Evolutionary conservation across 352 stramenopile species (phyloP), one percentile per base, ranked within the genome.

Genomic region (Pythium utonaiense): DNA sequence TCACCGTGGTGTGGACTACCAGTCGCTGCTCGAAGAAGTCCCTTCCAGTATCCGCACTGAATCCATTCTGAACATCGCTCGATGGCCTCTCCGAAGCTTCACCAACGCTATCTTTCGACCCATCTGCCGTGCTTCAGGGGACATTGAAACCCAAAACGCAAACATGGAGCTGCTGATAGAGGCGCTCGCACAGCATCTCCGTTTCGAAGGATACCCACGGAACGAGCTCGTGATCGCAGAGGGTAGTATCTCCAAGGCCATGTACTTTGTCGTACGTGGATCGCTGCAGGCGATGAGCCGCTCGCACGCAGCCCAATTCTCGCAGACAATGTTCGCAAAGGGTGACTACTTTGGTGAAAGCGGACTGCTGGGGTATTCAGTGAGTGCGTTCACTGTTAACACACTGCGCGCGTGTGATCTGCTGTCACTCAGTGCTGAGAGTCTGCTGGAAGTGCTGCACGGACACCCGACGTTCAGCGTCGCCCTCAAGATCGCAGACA

Each of bases 221-320:
- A 74, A 67, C 16, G 80, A 91, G 40, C 72, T 74, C 12, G 78
- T 88, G 14, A 21, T 91, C 3, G 73, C 86, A 0, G 78, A 91
- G 73, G 80, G 77, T 2, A 85, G 66, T 38, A 83, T 91, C 28
- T 70, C 77, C 27, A 85, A 80, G 34, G 62, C 69, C 27, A 88
- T 91, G 80, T 88, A 83, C 42, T 86, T 91, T 40, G 77, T 91
- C n/a, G 75, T 85, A 0, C 67, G 67, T 44, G 80, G 80, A 0
- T 58, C 75, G 31, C 45, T 90, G 6, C 69, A 71, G 40, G 71
- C 70, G 0, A 66, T 57, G 0, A 84, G 67, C 38, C 64, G 60
- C 3, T 57, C 74, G 1, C 60, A 83, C 3, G 36, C 67, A 3
- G 62, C 50, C 1, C 8, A 63, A 24, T 67, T 65, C 45, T 48